A percentile compares a stretch with the other conserved stretches of the same genome.
Conservation (phyloP, 2,329 filamentous ascomycete genomes). For the Claviceps pazoutovae region DNA sequence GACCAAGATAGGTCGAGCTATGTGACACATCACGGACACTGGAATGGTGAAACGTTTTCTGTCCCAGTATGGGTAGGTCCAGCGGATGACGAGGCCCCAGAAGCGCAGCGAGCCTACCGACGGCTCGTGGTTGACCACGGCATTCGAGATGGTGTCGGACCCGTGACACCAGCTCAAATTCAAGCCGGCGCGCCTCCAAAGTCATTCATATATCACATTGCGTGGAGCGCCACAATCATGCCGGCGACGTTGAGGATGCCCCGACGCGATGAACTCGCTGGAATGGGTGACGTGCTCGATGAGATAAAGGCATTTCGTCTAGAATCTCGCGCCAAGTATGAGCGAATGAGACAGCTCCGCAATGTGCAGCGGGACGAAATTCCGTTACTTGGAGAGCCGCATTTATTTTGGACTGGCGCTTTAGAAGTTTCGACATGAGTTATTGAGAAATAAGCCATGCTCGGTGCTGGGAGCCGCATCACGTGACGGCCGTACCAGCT, state of each 20-base stretch:
- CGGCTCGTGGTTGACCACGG: slow-evolving; percentile 24
- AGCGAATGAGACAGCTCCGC: slow-evolving; percentile 8
- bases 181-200: slow-evolving; percentile 33
- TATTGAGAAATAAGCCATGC: no score
- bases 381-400: slow-evolving; percentile 11
- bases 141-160: slow-evolving; percentile 26
- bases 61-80: slow-evolving; percentile 34
- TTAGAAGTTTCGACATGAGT: slow-evolving; percentile 19
- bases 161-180: slow-evolving; percentile 35
- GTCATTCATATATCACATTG: slow-evolving; percentile 32
- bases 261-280: slow-evolving; percentile 14
- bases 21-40: slow-evolving; percentile 12
- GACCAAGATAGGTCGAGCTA: slow-evolving; percentile 11
- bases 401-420: slow-evolving; percentile 26
- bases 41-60: slow-evolving; percentile 14
- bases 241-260: slow-evolving; percentile 19
- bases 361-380: slow-evolving; percentile 2
- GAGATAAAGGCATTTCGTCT: slow-evolving; percentile 27
- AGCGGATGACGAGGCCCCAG: slow-evolving; percentile 16
- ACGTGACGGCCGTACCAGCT: no score
- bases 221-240: slow-evolving; percentile 37
- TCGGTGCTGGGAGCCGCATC: no score
- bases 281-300: slow-evolving; percentile 30
- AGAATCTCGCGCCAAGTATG: slow-evolving; percentile 17
- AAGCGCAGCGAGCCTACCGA: slow-evolving; percentile 34